Conservation (phyloP, 139 green algal species). For the Haematococcus lacustris region DNA sequence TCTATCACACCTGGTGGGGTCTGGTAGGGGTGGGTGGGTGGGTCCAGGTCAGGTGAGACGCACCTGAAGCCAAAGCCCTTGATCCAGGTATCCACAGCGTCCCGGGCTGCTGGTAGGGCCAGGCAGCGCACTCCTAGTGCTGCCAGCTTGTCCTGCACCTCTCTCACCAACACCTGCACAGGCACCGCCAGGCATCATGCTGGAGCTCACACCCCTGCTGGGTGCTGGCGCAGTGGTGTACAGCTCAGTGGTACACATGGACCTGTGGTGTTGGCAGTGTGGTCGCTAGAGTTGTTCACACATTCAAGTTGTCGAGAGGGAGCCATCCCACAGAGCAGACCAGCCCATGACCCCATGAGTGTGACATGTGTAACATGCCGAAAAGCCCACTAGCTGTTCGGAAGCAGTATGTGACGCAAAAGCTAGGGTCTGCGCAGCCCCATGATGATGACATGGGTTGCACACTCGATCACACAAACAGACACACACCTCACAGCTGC, state of each 20-base stretch:
- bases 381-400: too few relatives aligned
- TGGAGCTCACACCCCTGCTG: background rate
- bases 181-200: too few relatives aligned
- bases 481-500: too few relatives aligned
- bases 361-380: too few relatives aligned
- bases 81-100: slow-evolving; percentile 17
- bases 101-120: slow-evolving; percentile 22
- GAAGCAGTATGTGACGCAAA: too few relatives aligned
- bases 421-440: too few relatives aligned
- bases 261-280: background rate
- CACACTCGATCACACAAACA: too few relatives aligned
- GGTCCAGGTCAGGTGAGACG: background rate
- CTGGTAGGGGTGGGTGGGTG: background rate
- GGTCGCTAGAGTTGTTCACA: background rate
- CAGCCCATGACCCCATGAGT: too few relatives aligned
- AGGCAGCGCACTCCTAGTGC: slow-evolving; percentile 40
- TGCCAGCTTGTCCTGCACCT: slow-evolving; percentile 10
- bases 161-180: background rate
- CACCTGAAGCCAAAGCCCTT: slow-evolving; percentile 14
- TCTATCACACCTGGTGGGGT: background rate
- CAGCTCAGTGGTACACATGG: background rate
- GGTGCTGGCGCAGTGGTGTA: background rate
- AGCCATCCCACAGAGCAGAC: background rate
- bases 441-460: too few relatives aligned
- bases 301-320: background rate